phyloP scores from a whole-genome alignment of 1,284 basidiomycete species.

The Peniophora sp. region DNA sequence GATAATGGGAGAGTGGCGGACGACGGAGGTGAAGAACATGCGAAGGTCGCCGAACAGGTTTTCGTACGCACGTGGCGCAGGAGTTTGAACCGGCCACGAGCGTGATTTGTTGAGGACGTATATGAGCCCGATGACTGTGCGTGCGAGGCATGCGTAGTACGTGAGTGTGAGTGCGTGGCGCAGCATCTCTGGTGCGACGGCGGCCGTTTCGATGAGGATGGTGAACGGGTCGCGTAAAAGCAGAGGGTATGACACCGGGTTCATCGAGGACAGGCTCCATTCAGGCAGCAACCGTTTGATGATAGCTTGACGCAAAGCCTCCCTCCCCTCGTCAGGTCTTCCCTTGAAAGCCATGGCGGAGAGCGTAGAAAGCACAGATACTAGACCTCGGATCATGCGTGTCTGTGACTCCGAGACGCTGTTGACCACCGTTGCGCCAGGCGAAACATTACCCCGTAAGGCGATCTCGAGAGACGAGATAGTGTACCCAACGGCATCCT shows the following conservation, averaged over 20 bases:
- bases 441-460: slow-evolving; percentile 55
- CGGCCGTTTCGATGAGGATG: slow-evolving; percentile 81
- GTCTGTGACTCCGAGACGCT: slow-evolving; percentile 72
- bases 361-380: slow-evolving; percentile 63
- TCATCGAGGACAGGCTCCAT: slow-evolving; percentile 77
- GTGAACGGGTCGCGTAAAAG: slow-evolving; percentile 84
- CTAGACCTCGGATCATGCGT: slow-evolving; percentile 69
- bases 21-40: slow-evolving; percentile 82
- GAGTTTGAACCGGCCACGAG: slow-evolving; percentile 36
- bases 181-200: slow-evolving; percentile 82
- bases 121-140: slow-evolving; percentile 77
- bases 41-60: slow-evolving; percentile 71
- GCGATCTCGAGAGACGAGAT: slow-evolving; percentile 78
- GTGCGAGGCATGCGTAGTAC: slow-evolving; percentile 84
- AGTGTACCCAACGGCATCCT: slow-evolving; percentile 88
- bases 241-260: slow-evolving; percentile 70
- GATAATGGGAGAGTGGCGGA: slow-evolving; percentile 71
- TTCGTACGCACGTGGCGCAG: slow-evolving; percentile 39
- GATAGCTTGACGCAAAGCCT: slow-evolving; percentile 74
- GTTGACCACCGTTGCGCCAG: slow-evolving; percentile 56
- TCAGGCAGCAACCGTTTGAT: slow-evolving; percentile 84
- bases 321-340: slow-evolving; percentile 60
- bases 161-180: slow-evolving; percentile 78
- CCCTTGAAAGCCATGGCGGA: slow-evolving; percentile 61
- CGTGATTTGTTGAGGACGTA: slow-evolving; percentile 69